A percentile compares a stretch with the other conserved stretches of the same genome.
Conservation (phyloP, 2,329 filamentous ascomycete species). For the Colletotrichum sublineola region DNA sequence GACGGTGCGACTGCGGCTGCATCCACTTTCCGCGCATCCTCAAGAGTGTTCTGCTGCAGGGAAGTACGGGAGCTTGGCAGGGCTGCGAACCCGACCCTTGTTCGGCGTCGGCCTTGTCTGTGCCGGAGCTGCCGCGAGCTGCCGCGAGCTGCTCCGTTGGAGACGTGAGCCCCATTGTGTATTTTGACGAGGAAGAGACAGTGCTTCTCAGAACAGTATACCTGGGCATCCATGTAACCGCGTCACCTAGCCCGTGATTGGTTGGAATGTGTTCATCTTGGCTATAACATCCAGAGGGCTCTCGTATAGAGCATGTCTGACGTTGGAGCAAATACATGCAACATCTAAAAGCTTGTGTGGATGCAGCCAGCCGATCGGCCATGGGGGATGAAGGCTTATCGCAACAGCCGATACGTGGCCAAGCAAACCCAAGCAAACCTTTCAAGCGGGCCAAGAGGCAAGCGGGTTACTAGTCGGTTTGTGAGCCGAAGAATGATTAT, state of each 20-base stretch:
- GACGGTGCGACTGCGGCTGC: slow-evolving; percentile 6
- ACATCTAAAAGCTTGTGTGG: neutral
- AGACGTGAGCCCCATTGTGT: neutral
- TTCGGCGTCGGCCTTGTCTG: neutral
- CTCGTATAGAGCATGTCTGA: neutral
- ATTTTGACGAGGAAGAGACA: neutral
- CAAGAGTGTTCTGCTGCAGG: slow-evolving; percentile 4
- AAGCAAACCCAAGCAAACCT: slow-evolving; percentile 6
- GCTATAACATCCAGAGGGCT: neutral
- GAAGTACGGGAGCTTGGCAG: neutral
- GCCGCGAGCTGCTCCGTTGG: neutral
- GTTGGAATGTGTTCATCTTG: neutral
- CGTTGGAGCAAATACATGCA: neutral
- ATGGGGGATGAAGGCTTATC: slow-evolving; percentile 15
- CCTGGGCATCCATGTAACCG: neutral
- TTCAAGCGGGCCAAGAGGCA: neutral
- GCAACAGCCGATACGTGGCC: neutral
- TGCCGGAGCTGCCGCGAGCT: neutral
- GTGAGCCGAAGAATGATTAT: slow-evolving; percentile 8
- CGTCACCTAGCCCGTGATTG: neutral
- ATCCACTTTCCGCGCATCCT: slow-evolving; percentile 4
- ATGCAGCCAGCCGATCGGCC: slow-evolving; percentile 17
- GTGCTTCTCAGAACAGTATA: neutral
- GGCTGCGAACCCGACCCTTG: neutral
- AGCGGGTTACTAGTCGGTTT: neutral